Evolutionary conservation across 768 basidiomycete genomes (phyloP), one percentile per base, ranked within the genome.

Genomic region (Mycena sanguinolenta): DNA sequence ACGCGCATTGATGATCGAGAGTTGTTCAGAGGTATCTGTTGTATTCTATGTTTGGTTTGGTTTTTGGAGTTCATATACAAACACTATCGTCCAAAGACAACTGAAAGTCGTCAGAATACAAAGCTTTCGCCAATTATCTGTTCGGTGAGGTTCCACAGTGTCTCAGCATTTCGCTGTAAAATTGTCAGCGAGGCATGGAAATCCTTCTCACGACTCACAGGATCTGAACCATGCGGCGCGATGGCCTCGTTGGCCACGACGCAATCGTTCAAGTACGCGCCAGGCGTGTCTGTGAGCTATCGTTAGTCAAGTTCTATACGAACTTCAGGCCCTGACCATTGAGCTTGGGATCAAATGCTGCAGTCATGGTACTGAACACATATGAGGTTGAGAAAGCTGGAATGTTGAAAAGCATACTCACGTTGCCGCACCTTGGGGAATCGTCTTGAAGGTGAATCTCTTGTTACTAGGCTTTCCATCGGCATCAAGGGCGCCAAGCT

Each of bases 341-440:
- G 25, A 72, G 39, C 1, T 53, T 14, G 2, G 66, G 63, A 54
- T 72, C 71, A 50, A 72, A 72, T 9, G 67, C 71, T n/a, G 71
- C 67, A 30, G 50, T 59, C 21, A 69, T 27, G 21, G 71, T 72
- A 4, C 71, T 69, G 14, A 30, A 14, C 4, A 17, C 5, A 50
- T 27, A 2, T 10, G 21, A 13, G 27, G n/a, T 3, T 54, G 7
- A 52, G 36, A 21, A 16, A 57, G 17, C 14, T 3, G 16, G 46
- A 6, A 34, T 8, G 19, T 16, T 13, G 42, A 27, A 10, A 4
- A 17, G 14, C 19, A 60, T 58, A 17, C 52, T 64, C 30, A 72
- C 71, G 71, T 72, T 34, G 71, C 71, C 5, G 66, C 71, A 1
- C 71, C 71, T 52, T 72, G 57, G 19, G 67, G 14, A 21, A 58